phyloP scores from a whole-genome alignment of 192 early-diverging fungal species.

The Linnemannia elongata region DNA sequence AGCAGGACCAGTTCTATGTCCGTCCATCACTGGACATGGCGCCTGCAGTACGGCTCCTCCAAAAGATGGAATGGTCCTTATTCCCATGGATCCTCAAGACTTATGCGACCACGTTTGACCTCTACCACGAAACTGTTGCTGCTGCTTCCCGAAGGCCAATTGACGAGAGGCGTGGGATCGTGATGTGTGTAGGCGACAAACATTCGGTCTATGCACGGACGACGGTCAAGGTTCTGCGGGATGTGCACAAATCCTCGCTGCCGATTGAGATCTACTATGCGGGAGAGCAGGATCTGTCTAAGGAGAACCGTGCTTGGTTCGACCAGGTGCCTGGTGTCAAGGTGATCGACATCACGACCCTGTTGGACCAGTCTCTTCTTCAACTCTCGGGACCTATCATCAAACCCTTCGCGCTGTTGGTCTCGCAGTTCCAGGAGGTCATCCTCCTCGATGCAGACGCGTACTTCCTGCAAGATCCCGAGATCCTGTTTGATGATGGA shows the following conservation, averaged over 20 bases:
- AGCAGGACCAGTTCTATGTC: slow-evolving; percentile 11
- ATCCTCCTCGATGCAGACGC: slow-evolving; percentile 80
- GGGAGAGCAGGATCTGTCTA: slow-evolving; percentile 58
- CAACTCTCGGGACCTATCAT: slow-evolving; percentile 65
- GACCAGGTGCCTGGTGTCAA: slow-evolving; percentile 40
- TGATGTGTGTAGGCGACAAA: slow-evolving; percentile 61
- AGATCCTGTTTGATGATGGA: slow-evolving; percentile 61
- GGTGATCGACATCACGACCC: slow-evolving; percentile 45
- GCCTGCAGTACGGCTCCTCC: slow-evolving; percentile 22
- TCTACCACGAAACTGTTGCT: background rate
- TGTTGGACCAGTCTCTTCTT: slow-evolving; percentile 53
- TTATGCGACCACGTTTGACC: slow-evolving; percentile 25
- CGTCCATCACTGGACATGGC: slow-evolving; percentile 13
- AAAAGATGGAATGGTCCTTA: slow-evolving; percentile 25
- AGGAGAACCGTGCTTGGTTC: slow-evolving; percentile 46
- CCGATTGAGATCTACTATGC: slow-evolving; percentile 74
- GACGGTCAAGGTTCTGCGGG: slow-evolving; percentile 53
- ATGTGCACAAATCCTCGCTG: slow-evolving; percentile 57
- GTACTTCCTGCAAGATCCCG: slow-evolving; percentile 69
- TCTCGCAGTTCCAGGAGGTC: slow-evolving; percentile 65
- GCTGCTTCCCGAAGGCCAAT: background rate
- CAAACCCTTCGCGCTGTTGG: slow-evolving; percentile 75
- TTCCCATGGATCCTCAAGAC: slow-evolving; percentile 30
- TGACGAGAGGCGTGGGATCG: slow-evolving; percentile 10
- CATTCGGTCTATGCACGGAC: slow-evolving; percentile 57